Conservation (phyloP, 2,329 filamentous ascomycete species). For the Colletotrichum cuscutae region DNA sequence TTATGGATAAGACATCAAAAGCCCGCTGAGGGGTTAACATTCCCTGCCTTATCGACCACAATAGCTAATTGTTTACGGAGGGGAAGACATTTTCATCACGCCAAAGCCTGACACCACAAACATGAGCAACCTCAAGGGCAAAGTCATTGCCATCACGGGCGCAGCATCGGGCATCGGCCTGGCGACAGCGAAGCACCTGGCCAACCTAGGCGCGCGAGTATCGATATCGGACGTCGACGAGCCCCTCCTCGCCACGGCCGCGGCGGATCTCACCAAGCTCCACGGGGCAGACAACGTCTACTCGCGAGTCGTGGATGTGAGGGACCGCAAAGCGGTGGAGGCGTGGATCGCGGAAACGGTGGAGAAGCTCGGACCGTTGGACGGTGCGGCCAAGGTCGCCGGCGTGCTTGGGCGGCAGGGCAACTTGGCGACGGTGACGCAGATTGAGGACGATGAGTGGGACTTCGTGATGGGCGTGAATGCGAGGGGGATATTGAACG, state of each 20-base stretch:
- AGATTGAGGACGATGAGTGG: conserved; percentile 53
- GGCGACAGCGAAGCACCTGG: conserved; percentile 55
- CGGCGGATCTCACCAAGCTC: conserved; percentile 7
- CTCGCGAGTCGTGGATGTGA: conserved; percentile 27
- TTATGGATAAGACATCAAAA: neutral
- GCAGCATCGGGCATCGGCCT: conserved; percentile 60
- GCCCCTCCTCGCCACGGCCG: conserved; percentile 40
- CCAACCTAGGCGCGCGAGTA: conserved; percentile 54
- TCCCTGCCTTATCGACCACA: no score
- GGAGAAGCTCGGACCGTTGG: conserved; percentile 46
- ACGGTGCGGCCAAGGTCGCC: conserved; percentile 55
- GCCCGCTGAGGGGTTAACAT: neutral
- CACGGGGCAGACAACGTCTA: conserved; percentile 12
- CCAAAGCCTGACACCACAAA: neutral
- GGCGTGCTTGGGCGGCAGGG: conserved; percentile 35
- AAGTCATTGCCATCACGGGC: conserved; percentile 60
- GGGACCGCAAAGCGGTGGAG: conserved; percentile 31
- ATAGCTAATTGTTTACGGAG: no score
- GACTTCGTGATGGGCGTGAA: conserved; percentile 55
- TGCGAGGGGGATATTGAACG: conserved; percentile 59
- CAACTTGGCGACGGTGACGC: conserved; percentile 32
- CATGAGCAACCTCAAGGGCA: conserved; percentile 39
- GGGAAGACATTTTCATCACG: no score
- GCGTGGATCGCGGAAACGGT: conserved; percentile 46
- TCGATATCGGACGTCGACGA: conserved; percentile 59